Evolutionary conservation across 2,329 filamentous ascomycete species (phyloP).

Genomic region (Ophiostoma sp.): DNA sequence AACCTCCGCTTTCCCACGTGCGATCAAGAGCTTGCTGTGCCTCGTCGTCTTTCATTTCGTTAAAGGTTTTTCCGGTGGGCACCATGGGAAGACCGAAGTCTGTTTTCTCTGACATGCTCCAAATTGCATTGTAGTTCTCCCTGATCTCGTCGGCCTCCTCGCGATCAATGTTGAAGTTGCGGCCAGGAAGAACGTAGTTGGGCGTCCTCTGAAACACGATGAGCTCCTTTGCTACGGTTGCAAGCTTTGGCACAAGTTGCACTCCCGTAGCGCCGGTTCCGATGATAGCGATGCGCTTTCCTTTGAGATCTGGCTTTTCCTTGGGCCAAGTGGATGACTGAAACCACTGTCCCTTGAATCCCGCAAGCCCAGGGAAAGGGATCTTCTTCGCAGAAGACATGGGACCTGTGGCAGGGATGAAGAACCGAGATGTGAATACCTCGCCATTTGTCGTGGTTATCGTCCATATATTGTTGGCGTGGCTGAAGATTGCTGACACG

Average conservation of each 20-base stretch:
- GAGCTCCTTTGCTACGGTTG: conserved; percentile 57
- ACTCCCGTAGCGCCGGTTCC: conserved; percentile 74
- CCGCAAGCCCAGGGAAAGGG: conserved; percentile 58
- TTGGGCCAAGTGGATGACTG: conserved; percentile 53
- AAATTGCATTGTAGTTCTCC: conserved; percentile 15
- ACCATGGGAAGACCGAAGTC: conserved; percentile 18
- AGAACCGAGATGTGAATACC: conserved; percentile 46
- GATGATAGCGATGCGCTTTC: conserved; percentile 65
- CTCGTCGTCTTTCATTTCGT: neutral
- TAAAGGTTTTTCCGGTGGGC: conserved; percentile 7
- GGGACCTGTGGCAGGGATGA: conserved; percentile 59
- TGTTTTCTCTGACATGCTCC: neutral
- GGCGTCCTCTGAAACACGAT: conserved; percentile 79
- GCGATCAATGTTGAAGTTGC: conserved; percentile 20
- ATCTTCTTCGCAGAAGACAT: conserved; percentile 57
- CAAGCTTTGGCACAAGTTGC: conserved; percentile 66
- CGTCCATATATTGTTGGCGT: neutral
- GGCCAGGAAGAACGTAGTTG: conserved; percentile 54
- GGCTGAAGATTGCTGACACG: neutral
- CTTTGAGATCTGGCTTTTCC: conserved; percentile 57
- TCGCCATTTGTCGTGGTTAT: conserved; percentile 22
- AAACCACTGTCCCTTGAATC: conserved; percentile 50
- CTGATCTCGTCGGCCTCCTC: conserved; percentile 7
- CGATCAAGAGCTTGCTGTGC: conserved; percentile 15
- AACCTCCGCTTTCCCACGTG: conserved; percentile 20